Evolutionary conservation across 2,329 filamentous ascomycete genomes (phyloP).

Genomic region (Drechslerella coelobrocha): DNA sequence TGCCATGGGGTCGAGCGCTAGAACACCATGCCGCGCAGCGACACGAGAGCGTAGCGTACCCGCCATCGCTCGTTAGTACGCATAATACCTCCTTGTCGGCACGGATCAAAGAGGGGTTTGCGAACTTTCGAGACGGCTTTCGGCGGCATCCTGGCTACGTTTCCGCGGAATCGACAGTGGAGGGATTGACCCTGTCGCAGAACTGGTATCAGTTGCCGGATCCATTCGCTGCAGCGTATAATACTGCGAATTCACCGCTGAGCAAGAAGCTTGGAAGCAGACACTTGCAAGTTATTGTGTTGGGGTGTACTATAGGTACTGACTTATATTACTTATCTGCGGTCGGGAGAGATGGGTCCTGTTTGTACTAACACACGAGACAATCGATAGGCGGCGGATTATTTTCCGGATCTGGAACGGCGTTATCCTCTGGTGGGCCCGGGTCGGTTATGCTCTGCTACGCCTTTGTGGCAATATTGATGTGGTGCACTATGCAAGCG

Average conservation of each 20-base stretch:
- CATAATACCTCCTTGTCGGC: constrained; percentile 32
- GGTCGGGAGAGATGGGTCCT: not conserved
- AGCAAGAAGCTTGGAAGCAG: constrained; percentile 41
- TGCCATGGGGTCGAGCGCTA: constrained; percentile 45
- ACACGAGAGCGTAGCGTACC: constrained; percentile 45
- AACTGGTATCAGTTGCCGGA: constrained; percentile 48
- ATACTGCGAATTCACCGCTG: constrained; percentile 42
- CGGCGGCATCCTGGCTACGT: constrained; percentile 41
- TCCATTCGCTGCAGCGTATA: constrained; percentile 41
- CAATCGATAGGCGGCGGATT: constrained; percentile 64
- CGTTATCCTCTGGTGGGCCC: constrained; percentile 62
- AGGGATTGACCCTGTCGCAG: constrained; percentile 28
- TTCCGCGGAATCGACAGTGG: constrained; percentile 18
- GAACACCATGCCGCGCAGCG: constrained; percentile 32
- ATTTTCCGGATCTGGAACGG: constrained; percentile 68
- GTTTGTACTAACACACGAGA: not conserved
- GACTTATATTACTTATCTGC: not conserved
- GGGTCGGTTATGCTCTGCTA: constrained; percentile 59
- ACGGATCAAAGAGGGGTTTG: constrained; percentile 29
- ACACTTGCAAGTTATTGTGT: constrained; percentile 43
- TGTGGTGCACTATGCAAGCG: constrained; percentile 67
- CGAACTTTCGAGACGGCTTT: constrained; percentile 37
- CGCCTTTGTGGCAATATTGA: constrained; percentile 66
- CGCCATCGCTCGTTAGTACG: constrained; percentile 39
- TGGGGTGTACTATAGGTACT: constrained; percentile 44